Percentiles rank a stretch among this genome's conserved stretches.
These are phyloP conservation scores for Hortiboletus campestris DNA, from an alignment of 768 basidiomycete species.

Conservation along the genomic window DNA sequence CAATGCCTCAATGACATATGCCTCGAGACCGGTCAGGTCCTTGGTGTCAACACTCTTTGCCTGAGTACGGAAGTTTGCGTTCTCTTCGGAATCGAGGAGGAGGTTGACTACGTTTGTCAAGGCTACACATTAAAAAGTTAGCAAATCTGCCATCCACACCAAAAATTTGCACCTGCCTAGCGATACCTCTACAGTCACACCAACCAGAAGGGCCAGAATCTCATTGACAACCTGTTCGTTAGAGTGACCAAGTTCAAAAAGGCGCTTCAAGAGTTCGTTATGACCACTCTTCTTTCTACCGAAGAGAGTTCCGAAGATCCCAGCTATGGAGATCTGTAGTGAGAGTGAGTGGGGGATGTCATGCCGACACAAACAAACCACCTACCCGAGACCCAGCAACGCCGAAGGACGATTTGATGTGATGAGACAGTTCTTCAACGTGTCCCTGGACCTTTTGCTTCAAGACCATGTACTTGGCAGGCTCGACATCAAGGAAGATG, in stretches of 20 bases:
- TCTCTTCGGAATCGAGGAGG: slow-evolving; percentile 54
- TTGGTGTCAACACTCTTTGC: slow-evolving; percentile 32
- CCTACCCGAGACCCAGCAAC: slow-evolving; percentile 44
- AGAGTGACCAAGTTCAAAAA: slow-evolving; percentile 55
- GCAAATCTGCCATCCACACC: not conserved
- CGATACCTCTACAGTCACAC: slow-evolving; percentile 64
- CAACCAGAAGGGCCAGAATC: slow-evolving; percentile 68
- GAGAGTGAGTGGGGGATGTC: not conserved
- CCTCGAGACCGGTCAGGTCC: slow-evolving; percentile 44
- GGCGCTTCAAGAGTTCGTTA: slow-evolving; percentile 52
- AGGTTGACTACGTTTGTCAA: slow-evolving; percentile 65
- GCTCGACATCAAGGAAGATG: slow-evolving; percentile 72
- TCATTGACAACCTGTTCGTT: slow-evolving; percentile 65
- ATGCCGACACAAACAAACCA: not conserved
- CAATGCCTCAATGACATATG: slow-evolving; percentile 65
- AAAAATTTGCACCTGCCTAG: slow-evolving; percentile 44
- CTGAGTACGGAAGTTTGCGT: slow-evolving; percentile 36
- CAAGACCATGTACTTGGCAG: slow-evolving; percentile 54
- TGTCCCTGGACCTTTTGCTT: slow-evolving; percentile 51
- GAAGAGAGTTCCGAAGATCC: slow-evolving; percentile 51
- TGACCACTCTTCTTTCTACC: slow-evolving; percentile 41
- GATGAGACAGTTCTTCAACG: slow-evolving; percentile 49
- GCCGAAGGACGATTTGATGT: slow-evolving; percentile 55
- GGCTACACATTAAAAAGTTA: slow-evolving; percentile 36
- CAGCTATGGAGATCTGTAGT: slow-evolving; percentile 32